Evolutionary conservation across 2,329 filamentous ascomycete species (phyloP).

Genomic region (Phialophora chinensis): DNA sequence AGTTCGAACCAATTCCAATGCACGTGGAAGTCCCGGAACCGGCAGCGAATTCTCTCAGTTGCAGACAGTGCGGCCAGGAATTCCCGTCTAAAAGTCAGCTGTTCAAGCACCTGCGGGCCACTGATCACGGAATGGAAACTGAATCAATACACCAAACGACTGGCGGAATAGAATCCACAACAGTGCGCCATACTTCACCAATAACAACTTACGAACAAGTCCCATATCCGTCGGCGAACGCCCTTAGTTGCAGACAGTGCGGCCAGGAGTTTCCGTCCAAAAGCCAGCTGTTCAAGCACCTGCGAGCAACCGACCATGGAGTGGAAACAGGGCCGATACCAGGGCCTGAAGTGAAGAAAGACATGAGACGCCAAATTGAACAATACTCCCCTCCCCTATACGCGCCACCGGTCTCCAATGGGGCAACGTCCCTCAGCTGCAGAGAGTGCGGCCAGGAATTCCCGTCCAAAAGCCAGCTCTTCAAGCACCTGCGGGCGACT

Average conservation of each 20-base stretch:
- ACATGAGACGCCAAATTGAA: not conserved
- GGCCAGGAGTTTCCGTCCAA: constrained; percentile 2
- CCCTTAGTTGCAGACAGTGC: constrained; percentile 1
- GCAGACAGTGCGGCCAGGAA: too few relatives aligned
- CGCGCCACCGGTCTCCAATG: not conserved
- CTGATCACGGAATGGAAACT: too few relatives aligned
- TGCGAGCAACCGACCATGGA: constrained; percentile 2
- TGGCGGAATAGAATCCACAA: too few relatives aligned
- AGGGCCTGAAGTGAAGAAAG: not conserved
- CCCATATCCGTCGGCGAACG: not conserved
- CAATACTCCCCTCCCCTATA: not conserved
- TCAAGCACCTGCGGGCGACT: not conserved
- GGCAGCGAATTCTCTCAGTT: too few relatives aligned
- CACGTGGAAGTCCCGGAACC: too few relatives aligned
- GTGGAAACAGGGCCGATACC: not conserved
- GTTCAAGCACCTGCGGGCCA: too few relatives aligned
- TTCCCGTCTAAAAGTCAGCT: too few relatives aligned
- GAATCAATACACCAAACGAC: too few relatives aligned
- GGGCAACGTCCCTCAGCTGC: constrained; percentile 3
- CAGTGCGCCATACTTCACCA: too few relatives aligned
- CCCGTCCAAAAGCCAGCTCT: not conserved
- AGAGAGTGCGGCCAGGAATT: not conserved
- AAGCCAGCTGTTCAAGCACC: constrained; percentile 1
- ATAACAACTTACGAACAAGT: not conserved
- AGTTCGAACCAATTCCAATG: too few relatives aligned